Conservation (phyloP, 805 yeast genomes). For the Kodamaea fukazawae region DNA sequence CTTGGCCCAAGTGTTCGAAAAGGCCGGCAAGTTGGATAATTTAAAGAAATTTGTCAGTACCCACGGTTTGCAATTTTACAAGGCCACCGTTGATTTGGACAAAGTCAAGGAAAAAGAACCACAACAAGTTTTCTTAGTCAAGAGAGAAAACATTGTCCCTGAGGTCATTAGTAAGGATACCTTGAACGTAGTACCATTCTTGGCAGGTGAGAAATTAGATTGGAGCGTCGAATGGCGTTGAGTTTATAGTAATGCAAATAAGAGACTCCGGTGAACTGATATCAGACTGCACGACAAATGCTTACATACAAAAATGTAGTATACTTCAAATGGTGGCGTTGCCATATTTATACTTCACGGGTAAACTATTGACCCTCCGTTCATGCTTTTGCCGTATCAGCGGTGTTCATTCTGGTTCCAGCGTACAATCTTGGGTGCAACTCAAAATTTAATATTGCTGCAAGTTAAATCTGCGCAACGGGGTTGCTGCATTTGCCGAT, state of each 20-base stretch:
- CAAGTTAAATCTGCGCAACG: too few species aligned
- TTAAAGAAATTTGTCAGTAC: constrained; percentile 74
- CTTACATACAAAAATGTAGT: too few species aligned
- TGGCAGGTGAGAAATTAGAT: constrained; percentile 68
- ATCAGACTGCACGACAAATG: too few species aligned
- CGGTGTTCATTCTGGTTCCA: too few species aligned
- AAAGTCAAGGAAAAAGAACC: constrained; percentile 27
- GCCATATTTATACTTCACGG: too few species aligned
- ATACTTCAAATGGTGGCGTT: too few species aligned
- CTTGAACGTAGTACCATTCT: constrained; percentile 70
- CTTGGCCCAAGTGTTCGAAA: constrained; percentile 82
- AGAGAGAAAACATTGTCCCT: constrained; percentile 56
- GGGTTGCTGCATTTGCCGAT: too few species aligned
- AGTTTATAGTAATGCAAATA: too few species aligned
- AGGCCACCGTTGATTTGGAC: constrained; percentile 39
- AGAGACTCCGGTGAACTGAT: background rate
- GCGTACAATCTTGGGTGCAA: too few species aligned
- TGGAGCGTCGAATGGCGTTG: constrained; percentile 77
- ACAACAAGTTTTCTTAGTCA: constrained; percentile 57
- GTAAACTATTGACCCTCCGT: too few species aligned
- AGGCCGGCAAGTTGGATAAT: constrained; percentile 57
- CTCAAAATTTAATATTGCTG: too few species aligned
- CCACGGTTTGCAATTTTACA: constrained; percentile 71
- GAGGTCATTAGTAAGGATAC: constrained; percentile 48
- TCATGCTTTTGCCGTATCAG: too few species aligned